phyloP scores from a whole-genome alignment of 176 grass and related monocot species.

The Oryza punctata region DNA sequence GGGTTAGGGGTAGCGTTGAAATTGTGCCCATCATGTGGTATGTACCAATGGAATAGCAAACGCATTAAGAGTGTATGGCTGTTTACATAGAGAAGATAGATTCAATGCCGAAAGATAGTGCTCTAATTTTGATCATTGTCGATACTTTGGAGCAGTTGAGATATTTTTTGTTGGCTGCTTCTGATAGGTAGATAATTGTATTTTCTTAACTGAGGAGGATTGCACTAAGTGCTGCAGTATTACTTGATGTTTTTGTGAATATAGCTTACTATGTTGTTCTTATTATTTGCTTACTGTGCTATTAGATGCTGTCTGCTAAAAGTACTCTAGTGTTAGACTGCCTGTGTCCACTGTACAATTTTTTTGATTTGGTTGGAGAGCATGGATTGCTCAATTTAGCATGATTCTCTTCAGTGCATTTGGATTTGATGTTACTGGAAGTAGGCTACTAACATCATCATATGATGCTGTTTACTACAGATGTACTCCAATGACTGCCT shows the following conservation, averaged over 20 bases:
- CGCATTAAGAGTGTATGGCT: background rate
- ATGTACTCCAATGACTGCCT: background rate
- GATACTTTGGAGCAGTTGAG: background rate
- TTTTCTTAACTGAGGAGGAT: background rate
- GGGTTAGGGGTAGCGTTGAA: background rate
- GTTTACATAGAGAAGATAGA: background rate
- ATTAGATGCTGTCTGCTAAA: background rate
- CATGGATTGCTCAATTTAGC: background rate
- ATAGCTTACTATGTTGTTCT: background rate
- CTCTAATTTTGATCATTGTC: background rate
- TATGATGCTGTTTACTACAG: background rate
- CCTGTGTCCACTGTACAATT: background rate
- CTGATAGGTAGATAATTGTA: background rate
- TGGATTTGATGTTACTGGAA: background rate
- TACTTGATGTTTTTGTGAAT: background rate
- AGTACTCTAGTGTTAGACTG: background rate
- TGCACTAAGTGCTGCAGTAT: background rate
- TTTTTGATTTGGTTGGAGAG: background rate
- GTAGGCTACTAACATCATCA: background rate
- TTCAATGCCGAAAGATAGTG: background rate
- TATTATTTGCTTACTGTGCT: background rate
- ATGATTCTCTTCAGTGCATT: background rate
- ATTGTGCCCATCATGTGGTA: background rate
- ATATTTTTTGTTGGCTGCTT: background rate
- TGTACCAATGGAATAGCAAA: background rate